phyloP scores from a whole-genome alignment of 108 stramenopile genomes.

The Hondaea fermentalgiana region DNA sequence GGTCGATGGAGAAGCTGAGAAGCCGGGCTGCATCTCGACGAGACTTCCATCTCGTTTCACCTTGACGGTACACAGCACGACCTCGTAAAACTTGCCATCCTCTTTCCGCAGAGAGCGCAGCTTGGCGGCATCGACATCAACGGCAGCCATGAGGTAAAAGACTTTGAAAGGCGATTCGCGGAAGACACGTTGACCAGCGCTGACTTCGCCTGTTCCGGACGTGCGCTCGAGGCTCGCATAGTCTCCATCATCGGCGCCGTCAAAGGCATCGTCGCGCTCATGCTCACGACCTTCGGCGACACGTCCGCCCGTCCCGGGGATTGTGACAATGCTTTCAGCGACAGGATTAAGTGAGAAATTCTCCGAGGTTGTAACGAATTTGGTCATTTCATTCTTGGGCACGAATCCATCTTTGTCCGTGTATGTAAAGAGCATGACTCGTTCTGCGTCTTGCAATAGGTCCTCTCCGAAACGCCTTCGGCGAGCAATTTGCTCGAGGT shows the following conservation, averaged over 20 bases:
- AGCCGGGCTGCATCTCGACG: slow-evolving; percentile 10
- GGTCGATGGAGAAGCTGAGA: background rate
- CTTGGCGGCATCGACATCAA: background rate
- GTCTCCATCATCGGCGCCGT: background rate
- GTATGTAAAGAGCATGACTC: slow-evolving; percentile 5
- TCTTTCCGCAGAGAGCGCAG: background rate
- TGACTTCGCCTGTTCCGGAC: background rate
- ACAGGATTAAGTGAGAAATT: background rate
- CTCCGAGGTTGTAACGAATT: background rate
- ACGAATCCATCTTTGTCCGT: slow-evolving; percentile 12
- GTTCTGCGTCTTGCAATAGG: background rate
- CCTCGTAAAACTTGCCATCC: slow-evolving; percentile 10
- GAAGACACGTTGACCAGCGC: background rate
- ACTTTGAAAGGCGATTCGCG: slow-evolving; percentile 1
- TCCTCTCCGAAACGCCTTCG: background rate
- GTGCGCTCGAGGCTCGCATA: background rate
- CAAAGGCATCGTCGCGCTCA: background rate
- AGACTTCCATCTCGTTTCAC: background rate
- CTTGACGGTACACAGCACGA: background rate
- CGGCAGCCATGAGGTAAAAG: slow-evolving; percentile 13
- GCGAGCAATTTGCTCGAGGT: background rate
- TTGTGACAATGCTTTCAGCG: slow-evolving; percentile 1
- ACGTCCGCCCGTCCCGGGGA: slow-evolving; percentile 14
- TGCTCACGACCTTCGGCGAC: background rate
- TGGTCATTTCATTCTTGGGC: slow-evolving; percentile 11